phyloP scores from a whole-genome alignment of 257 asterid species.

The Solanum sejunctum region DNA sequence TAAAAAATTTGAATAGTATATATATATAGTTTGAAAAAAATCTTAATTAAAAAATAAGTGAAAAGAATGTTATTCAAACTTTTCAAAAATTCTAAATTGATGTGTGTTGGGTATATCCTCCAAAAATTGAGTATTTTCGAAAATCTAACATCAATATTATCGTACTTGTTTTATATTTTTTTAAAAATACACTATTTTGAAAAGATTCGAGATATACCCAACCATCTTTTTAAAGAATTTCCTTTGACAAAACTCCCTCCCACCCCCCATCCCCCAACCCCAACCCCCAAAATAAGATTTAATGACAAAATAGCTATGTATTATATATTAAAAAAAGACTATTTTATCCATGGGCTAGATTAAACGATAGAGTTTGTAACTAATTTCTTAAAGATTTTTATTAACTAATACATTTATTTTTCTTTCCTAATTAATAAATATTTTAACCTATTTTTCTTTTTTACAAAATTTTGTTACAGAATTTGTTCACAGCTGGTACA shows the following conservation, averaged over 20 bases:
- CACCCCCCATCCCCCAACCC: too few species aligned
- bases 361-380: background rate
- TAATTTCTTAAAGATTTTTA: background rate
- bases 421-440: background rate
- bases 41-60: background rate
- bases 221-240: background rate
- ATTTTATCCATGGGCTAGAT: background rate
- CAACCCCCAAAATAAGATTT: background rate
- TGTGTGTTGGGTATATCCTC: background rate
- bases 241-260: background rate
- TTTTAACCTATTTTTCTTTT: background rate
- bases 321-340: too few species aligned
- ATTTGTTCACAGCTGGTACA: constrained; percentile 35
- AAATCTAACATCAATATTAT: background rate
- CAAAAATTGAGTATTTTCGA: too few species aligned
- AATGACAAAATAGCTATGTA: background rate
- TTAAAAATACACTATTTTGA: background rate
- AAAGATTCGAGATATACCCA: too few species aligned
- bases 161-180: background rate
- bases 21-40: background rate
- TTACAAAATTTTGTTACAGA: constrained; percentile 4
- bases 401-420: background rate
- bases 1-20: too few species aligned
- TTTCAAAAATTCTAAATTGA: background rate
- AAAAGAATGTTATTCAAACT: background rate